Evolutionary conservation across 2,329 filamentous ascomycete genomes (phyloP).

Genomic region (Pyrenophora teres): DNA sequence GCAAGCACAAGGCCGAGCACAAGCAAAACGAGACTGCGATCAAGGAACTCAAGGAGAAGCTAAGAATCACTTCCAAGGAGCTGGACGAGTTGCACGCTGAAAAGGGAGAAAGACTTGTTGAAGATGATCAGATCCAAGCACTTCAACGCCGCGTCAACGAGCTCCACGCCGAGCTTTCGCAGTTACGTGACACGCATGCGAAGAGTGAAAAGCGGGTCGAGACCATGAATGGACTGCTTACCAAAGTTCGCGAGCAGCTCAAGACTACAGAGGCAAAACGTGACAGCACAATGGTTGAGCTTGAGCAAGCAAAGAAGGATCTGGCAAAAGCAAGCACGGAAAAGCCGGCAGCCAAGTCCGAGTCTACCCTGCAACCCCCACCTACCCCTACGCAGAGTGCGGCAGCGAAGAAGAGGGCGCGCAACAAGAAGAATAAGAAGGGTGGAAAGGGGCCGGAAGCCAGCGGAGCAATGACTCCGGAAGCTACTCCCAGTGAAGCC

Average conservation of each 20-base stretch:
- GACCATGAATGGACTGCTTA: constrained; percentile 61
- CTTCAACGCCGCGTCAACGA: constrained; percentile 37
- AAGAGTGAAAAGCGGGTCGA: constrained; percentile 58
- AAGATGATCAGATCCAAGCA: constrained; percentile 34
- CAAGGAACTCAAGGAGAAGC: constrained; percentile 37
- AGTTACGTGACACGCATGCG: constrained; percentile 35
- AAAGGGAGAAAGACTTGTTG: constrained; percentile 37
- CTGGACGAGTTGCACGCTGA: constrained; percentile 54
- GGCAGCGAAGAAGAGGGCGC: constrained; percentile 75
- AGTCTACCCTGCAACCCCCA: constrained; percentile 21
- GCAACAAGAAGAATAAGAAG: constrained; percentile 80
- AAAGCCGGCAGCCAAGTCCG: constrained; percentile 19
- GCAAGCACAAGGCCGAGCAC: constrained; percentile 48
- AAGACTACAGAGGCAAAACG: constrained; percentile 59
- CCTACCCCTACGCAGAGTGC: constrained; percentile 37
- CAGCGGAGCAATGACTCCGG: constrained; percentile 42
- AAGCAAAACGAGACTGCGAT: constrained; percentile 51
- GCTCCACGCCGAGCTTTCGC: constrained; percentile 39
- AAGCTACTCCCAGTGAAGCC: constrained; percentile 47
- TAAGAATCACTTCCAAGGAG: constrained; percentile 49
- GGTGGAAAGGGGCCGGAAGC: constrained; percentile 55
- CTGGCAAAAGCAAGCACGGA: constrained; percentile 26
- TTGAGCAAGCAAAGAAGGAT: constrained; percentile 43
- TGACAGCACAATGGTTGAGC: constrained; percentile 51
- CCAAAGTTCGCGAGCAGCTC: constrained; percentile 59